Conservation (phyloP, 371 early-diverging fungal species). For the Rhizopus sp. region DNA sequence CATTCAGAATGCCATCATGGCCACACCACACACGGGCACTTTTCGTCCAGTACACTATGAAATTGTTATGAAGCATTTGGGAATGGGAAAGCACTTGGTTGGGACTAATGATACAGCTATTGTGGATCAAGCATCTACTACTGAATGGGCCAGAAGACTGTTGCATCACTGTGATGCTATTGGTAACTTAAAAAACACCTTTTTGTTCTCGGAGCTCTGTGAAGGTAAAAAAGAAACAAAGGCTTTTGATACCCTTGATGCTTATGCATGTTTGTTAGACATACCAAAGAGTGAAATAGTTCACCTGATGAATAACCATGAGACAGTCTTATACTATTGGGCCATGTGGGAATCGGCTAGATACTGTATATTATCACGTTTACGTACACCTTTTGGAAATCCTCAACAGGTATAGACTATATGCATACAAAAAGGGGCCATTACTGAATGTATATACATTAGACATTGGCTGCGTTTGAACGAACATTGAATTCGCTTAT, state of each 20-base stretch:
- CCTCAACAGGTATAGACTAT: conserved; percentile 61
- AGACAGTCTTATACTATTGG: conserved; percentile 64
- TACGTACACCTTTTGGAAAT: conserved; percentile 77
- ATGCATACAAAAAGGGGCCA: background rate
- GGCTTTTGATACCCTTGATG: conserved; percentile 14
- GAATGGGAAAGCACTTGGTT: conserved; percentile 35
- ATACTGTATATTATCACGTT: conserved; percentile 69
- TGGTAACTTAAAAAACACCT: conserved; percentile 22
- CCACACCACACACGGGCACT: conserved; percentile 48
- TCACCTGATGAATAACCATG: conserved; percentile 30
- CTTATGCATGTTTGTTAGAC: conserved; percentile 9
- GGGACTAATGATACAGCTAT: conserved; percentile 6
- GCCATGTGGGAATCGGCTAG: conserved; percentile 78
- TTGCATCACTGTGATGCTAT: conserved; percentile 44
- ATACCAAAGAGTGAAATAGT: conserved; percentile 23
- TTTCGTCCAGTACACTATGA: conserved; percentile 53
- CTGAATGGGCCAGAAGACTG: conserved; percentile 39
- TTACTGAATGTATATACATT: conserved; percentile 10
- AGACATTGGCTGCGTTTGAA: conserved; percentile 75
- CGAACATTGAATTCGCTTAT: conserved; percentile 44
- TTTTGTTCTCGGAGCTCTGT: conserved; percentile 18
- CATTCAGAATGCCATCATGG: conserved; percentile 36
- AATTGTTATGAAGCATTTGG: conserved; percentile 39
- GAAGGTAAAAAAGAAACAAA: conserved; percentile 25
- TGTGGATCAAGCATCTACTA: background rate